A percentile compares a stretch with the other conserved stretches of the same genome.
Evolutionary conservation across 441 rosid species (phyloP).

Genomic region (Brassica balearica): DNA sequence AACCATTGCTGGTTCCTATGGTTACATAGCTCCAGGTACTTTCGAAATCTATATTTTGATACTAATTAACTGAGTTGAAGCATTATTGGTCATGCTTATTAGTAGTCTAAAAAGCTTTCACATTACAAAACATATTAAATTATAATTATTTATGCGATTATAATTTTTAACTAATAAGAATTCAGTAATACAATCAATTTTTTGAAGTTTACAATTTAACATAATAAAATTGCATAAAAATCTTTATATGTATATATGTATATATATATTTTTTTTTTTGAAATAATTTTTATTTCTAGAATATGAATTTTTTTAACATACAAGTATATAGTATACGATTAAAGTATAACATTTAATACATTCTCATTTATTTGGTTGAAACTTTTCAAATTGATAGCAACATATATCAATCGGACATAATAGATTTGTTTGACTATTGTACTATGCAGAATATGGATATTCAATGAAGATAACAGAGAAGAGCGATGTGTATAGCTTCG

Average conservation of each 20-base stretch:
- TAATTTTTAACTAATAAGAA: not conserved
- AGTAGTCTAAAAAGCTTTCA: not conserved
- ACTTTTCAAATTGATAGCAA: not conserved
- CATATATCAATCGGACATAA: conserved; percentile 3
- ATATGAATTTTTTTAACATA: not conserved
- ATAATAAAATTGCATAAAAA: not conserved
- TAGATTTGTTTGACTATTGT: not conserved
- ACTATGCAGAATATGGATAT: conserved; percentile 3
- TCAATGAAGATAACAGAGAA: conserved; percentile 9
- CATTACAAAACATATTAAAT: not conserved
- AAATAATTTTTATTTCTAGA: not conserved
- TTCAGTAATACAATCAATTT: not conserved
- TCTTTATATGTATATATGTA: not conserved
- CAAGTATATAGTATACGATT: not conserved
- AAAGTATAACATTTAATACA: not conserved
- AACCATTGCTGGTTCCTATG: conserved; percentile 15
- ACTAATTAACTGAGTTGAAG: not conserved
- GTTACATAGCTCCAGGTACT: conserved; percentile 16
- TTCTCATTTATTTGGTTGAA: not conserved
- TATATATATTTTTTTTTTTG: not conserved
- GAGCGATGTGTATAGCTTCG: conserved; percentile 7
- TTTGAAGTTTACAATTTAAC: not conserved
- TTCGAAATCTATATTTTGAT: not conserved
- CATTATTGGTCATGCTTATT: not conserved
- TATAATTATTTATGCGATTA: not conserved